These are phyloP conservation scores for Plenodomus lindquistii DNA, from an alignment of 2,329 filamentous ascomycete genomes.

Conservation along the genomic window DNA sequence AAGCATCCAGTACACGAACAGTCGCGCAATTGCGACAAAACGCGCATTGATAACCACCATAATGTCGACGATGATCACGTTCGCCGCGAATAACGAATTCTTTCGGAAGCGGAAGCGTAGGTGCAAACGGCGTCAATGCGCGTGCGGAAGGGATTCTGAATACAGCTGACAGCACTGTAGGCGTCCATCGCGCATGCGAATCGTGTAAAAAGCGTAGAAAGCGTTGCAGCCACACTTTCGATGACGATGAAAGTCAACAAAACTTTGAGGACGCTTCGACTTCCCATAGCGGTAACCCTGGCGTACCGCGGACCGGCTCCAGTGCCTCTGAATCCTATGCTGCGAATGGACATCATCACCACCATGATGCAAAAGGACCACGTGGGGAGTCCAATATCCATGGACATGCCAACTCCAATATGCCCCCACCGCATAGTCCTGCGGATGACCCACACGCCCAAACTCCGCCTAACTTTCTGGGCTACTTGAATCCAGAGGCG, in stretches of 20 bases:
- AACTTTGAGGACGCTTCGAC: slow-evolving; percentile 36
- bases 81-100: slow-evolving; percentile 51
- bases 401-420: slow-evolving; percentile 31
- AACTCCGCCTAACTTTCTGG: slow-evolving; percentile 49
- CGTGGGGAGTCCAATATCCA: slow-evolving; percentile 28
- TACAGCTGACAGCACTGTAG: slow-evolving; percentile 32
- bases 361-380: slow-evolving; percentile 29
- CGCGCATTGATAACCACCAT: slow-evolving; percentile 16
- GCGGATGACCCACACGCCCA: slow-evolving; percentile 32
- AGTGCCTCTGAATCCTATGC: slow-evolving; percentile 34
- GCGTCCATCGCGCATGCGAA: slow-evolving; percentile 50
- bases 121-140: slow-evolving; percentile 22
- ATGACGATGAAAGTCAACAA: slow-evolving; percentile 36
- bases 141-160: slow-evolving; percentile 15
- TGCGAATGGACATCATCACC: slow-evolving; percentile 24
- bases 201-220: slow-evolving; percentile 51
- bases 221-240: slow-evolving; percentile 49
- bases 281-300: slow-evolving; percentile 40
- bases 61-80: slow-evolving; percentile 50
- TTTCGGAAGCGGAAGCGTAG: slow-evolving; percentile 50
- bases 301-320: slow-evolving; percentile 17
- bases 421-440: slow-evolving; percentile 40
- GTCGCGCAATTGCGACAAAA: neutral
- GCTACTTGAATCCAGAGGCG: slow-evolving; percentile 54
- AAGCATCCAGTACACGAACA: neutral